phyloP scores from a whole-genome alignment of 495 filamentous ascomycete genomes.

The Lasiosphaeria hispida region DNA sequence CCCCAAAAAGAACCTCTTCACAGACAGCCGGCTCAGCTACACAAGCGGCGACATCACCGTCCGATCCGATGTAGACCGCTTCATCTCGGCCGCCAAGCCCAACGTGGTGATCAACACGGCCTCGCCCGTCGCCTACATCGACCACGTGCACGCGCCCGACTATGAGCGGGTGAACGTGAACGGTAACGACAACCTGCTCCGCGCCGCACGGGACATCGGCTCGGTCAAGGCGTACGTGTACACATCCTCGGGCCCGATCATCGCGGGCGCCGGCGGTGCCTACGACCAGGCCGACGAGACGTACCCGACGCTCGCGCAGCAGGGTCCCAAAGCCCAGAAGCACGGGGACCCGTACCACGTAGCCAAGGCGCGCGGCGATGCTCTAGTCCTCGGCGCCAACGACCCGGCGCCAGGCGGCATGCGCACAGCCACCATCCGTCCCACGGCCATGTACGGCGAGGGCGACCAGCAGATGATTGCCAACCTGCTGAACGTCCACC shows the following conservation, averaged over 20 bases:
- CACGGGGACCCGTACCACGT: constrained; percentile 8
- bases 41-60: constrained; percentile 13
- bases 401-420: constrained; percentile 6
- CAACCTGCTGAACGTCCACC: constrained; percentile 12
- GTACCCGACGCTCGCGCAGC: constrained; percentile 8
- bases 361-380: constrained; percentile 14
- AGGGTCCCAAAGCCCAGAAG: neutral
- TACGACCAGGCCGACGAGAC: constrained; percentile 16
- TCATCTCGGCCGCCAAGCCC: constrained; percentile 7
- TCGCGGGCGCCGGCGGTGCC: constrained; percentile 11
- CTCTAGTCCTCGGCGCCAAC: constrained; percentile 13
- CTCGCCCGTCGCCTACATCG: constrained; percentile 15
- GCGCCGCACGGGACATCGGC: neutral
- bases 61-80: neutral
- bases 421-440: constrained; percentile 10
- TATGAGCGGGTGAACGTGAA: constrained; percentile 13
- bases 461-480: constrained; percentile 16
- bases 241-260: constrained; percentile 12
- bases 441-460: constrained; percentile 16
- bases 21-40: constrained; percentile 2
- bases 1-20: constrained; percentile 6
- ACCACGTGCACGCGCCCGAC: constrained; percentile 11
- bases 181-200: constrained; percentile 9
- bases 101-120: constrained; percentile 18
- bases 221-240: constrained; percentile 13